phyloP scores from a whole-genome alignment of 768 basidiomycete genomes.

The Neoboletus magnificus region DNA sequence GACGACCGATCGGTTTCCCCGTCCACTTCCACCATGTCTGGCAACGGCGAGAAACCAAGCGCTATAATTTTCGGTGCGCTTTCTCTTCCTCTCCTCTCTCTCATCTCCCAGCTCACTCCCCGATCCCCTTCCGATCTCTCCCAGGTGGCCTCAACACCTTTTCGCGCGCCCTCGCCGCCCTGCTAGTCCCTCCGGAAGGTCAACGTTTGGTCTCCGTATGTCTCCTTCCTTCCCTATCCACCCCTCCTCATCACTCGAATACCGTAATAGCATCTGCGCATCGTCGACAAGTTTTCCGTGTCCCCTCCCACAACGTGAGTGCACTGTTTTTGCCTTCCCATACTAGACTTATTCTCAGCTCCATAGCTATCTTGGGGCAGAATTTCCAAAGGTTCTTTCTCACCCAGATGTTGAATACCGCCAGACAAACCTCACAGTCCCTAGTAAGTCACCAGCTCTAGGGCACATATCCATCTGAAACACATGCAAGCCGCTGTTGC shows the following conservation, averaged over 20 bases:
- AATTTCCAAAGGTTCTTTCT: slow-evolving; percentile 67
- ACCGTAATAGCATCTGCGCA: slow-evolving; percentile 53
- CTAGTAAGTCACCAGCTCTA: slow-evolving; percentile 43
- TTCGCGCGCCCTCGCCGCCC: slow-evolving; percentile 65
- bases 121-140: slow-evolving; percentile 6
- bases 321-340: slow-evolving; percentile 12
- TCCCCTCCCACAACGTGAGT: slow-evolving; percentile 70
- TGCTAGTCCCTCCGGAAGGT: slow-evolving; percentile 65
- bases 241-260: slow-evolving; percentile 6
- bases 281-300: slow-evolving; percentile 75
- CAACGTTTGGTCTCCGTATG: slow-evolving; percentile 71
- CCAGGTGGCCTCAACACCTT: slow-evolving; percentile 80
- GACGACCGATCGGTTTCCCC: slow-evolving; percentile 22
- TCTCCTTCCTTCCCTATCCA: slow-evolving; percentile 13
- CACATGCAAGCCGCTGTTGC: slow-evolving; percentile 55
- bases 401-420: slow-evolving; percentile 74
- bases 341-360: slow-evolving; percentile 4
- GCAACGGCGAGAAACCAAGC: slow-evolving; percentile 44
- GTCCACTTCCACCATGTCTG: slow-evolving; percentile 32
- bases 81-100: slow-evolving; percentile 6
- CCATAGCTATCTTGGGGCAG: slow-evolving; percentile 69
- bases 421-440: slow-evolving; percentile 76
- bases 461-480: slow-evolving; percentile 11
- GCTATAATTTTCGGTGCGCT: slow-evolving; percentile 74
- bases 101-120: not conserved